phyloP scores from a whole-genome alignment of 2,329 filamentous ascomycete genomes.

The Geosmithia putterillii region DNA sequence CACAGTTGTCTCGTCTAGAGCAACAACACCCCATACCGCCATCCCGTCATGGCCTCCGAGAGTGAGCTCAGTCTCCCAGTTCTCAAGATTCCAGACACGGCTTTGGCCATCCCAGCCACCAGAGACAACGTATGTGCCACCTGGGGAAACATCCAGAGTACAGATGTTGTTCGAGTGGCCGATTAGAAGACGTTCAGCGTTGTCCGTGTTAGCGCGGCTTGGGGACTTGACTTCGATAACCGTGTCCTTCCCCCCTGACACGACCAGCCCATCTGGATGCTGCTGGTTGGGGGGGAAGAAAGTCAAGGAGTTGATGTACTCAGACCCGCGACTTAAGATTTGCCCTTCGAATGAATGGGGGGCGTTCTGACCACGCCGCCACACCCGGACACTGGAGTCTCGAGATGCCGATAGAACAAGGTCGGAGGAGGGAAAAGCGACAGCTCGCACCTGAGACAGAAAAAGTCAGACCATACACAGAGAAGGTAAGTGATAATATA shows the following conservation, averaged over 20 bases:
- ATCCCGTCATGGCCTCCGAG: slow-evolving; percentile 62
- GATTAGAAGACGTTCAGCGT: slow-evolving; percentile 74
- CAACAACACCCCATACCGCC: slow-evolving; percentile 85
- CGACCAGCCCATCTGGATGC: slow-evolving; percentile 66
- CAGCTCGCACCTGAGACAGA: slow-evolving; percentile 62
- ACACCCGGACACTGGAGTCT: slow-evolving; percentile 81
- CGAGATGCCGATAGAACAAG: slow-evolving; percentile 75
- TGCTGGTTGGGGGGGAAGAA: slow-evolving; percentile 58
- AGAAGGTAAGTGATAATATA: not conserved
- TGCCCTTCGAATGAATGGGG: slow-evolving; percentile 65
- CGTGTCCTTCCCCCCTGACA: slow-evolving; percentile 83
- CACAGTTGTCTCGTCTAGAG: slow-evolving; percentile 66
- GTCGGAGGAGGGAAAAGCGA: slow-evolving; percentile 63
- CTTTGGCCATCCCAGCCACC: slow-evolving; percentile 90
- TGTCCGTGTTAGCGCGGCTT: slow-evolving; percentile 51
- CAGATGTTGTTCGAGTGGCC: slow-evolving; percentile 86
- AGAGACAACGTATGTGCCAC: slow-evolving; percentile 67
- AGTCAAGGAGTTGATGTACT: slow-evolving; percentile 79
- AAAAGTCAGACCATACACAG: not conserved
- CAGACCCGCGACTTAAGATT: slow-evolving; percentile 67
- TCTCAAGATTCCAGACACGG: slow-evolving; percentile 73
- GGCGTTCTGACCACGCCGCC: slow-evolving; percentile 55
- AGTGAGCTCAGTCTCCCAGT: slow-evolving; percentile 65
- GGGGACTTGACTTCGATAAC: slow-evolving; percentile 84
- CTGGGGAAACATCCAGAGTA: slow-evolving; percentile 64